These are phyloP conservation scores for Tylopilus intermedius DNA, from an alignment of 768 basidiomycete species.

Conservation along the genomic window DNA sequence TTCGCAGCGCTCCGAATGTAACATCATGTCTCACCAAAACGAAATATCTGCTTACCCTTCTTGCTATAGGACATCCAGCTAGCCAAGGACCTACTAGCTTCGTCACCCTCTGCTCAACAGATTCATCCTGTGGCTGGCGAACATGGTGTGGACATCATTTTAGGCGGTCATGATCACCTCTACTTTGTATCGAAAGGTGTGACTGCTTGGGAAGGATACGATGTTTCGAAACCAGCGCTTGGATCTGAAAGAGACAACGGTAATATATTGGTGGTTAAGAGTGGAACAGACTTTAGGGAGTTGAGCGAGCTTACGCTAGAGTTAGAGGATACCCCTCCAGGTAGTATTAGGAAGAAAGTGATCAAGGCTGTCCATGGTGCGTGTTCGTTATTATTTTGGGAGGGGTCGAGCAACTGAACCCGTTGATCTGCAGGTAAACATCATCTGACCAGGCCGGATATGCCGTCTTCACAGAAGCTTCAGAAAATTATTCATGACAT, in stretches of 20 bases:
- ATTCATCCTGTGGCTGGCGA: slow-evolving; percentile 37
- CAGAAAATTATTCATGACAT: slow-evolving; percentile 57
- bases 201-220: slow-evolving; percentile 61
- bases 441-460: slow-evolving; percentile 56
- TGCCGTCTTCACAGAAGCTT: slow-evolving; percentile 52
- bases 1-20: slow-evolving; percentile 30
- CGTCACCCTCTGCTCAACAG: slow-evolving; percentile 51
- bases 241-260: slow-evolving; percentile 73
- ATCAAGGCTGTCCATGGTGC: slow-evolving; percentile 60
- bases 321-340: slow-evolving; percentile 52
- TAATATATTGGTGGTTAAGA: slow-evolving; percentile 72
- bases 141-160: slow-evolving; percentile 79
- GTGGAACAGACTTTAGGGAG: slow-evolving; percentile 87
- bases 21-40: background rate
- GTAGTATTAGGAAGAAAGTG: slow-evolving; percentile 59
- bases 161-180: slow-evolving; percentile 88
- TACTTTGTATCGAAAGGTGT: slow-evolving; percentile 71
- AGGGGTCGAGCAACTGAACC: background rate
- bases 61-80: slow-evolving; percentile 57
- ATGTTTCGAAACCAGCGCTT: slow-evolving; percentile 45
- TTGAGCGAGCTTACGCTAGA: slow-evolving; percentile 70
- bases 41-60: slow-evolving; percentile 6
- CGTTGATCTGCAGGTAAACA: slow-evolving; percentile 49
- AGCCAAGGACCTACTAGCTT: slow-evolving; percentile 60
- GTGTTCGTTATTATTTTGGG: slow-evolving; percentile 4